Evolutionary conservation across 768 basidiomycete genomes (phyloP), one percentile per base, ranked within the genome.

Genomic region (Termitomyces titanicus): DNA sequence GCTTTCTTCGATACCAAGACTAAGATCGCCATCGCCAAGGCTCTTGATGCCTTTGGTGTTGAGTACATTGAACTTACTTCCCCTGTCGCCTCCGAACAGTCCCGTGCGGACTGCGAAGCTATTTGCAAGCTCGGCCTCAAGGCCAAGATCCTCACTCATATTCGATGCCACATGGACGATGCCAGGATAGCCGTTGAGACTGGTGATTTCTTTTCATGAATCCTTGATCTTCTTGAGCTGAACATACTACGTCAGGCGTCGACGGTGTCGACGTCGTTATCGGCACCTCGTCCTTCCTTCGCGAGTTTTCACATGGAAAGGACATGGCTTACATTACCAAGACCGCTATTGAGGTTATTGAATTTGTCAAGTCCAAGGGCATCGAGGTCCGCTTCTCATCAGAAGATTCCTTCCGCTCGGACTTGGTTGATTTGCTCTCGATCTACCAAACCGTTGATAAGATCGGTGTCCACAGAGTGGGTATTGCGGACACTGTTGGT

Each of bases 251-350:
- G 57, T 34, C 63, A 94, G 94, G 94, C 69, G 96, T 99, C 42
- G 94, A 98, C 68, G 97, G 97, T 70, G 97, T 98, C 58, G 96
- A 98, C 71, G 94, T 98, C 63, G 97, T 98, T 72, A 98, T 99
- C 61, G 96, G 97, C 34, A 98, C 97, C 9, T 98, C 95, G 10
- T 98, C 95, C 39, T 99, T 97, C 89, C 86, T 98, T 47, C 89
- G 96, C 64, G 95, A 99, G 77, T 97, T 98, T 83, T 98, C 96
- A 25, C 97, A 99, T 71, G 97, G 97, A 67, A 99, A 98, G 84
- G 97, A 98, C 72, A 99, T 99, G 93, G 77, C 92, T 44, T 99
- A 97, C 77, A 99, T 99, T 78, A 96, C 96, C 79, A 98, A 95
- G 77, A 90, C 93, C 37, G 96, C 96, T 57, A 94, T 98, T 65